Evolutionary conservation across 495 filamentous ascomycete species (phyloP).

Genomic region (Aspergillus haitiensis): DNA sequence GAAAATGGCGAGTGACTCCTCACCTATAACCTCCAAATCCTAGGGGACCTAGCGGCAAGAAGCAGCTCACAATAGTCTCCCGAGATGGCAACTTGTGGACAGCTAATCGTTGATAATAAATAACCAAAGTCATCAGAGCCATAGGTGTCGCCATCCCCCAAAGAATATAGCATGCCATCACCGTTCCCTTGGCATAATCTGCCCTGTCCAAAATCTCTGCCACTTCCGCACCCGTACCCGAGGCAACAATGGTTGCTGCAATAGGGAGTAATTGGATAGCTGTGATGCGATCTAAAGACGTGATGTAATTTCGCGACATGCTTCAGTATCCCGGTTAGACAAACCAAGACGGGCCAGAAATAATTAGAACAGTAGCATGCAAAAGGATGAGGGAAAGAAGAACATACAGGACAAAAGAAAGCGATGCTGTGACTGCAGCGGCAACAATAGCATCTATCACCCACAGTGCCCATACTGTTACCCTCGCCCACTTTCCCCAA

Average conservation of each 20-base stretch:
- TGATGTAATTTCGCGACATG: slow-evolving; percentile 41
- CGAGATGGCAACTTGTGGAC: slow-evolving; percentile 46
- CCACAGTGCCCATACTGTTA: slow-evolving; percentile 47
- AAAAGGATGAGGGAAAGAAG: neutral
- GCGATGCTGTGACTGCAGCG: slow-evolving; percentile 37
- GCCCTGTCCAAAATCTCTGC: slow-evolving; percentile 32
- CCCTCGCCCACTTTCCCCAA: slow-evolving; percentile 39
- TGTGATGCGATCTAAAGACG: slow-evolving; percentile 43
- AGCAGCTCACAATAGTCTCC: slow-evolving; percentile 48
- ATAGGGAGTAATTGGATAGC: slow-evolving; percentile 50
- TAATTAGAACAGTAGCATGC: neutral
- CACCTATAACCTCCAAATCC: slow-evolving; percentile 48
- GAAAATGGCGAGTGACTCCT: neutral
- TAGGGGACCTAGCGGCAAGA: slow-evolving; percentile 49
- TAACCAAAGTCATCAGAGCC: slow-evolving; percentile 43
- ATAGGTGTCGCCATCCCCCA: slow-evolving; percentile 49
- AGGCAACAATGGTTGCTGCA: slow-evolving; percentile 47
- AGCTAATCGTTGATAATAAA: slow-evolving; percentile 51
- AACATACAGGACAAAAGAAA: slow-evolving; percentile 46
- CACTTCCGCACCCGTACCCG: slow-evolving; percentile 43
- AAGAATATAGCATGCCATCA: slow-evolving; percentile 45
- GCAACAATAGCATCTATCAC: slow-evolving; percentile 46
- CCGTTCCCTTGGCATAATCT: slow-evolving; percentile 37
- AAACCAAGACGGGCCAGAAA: neutral
- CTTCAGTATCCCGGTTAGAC: slow-evolving; percentile 12